A percentile compares a stretch with the other conserved stretches of the same genome.
phyloP scores from a whole-genome alignment of 768 basidiomycete genomes.

The Russula brevipes region DNA sequence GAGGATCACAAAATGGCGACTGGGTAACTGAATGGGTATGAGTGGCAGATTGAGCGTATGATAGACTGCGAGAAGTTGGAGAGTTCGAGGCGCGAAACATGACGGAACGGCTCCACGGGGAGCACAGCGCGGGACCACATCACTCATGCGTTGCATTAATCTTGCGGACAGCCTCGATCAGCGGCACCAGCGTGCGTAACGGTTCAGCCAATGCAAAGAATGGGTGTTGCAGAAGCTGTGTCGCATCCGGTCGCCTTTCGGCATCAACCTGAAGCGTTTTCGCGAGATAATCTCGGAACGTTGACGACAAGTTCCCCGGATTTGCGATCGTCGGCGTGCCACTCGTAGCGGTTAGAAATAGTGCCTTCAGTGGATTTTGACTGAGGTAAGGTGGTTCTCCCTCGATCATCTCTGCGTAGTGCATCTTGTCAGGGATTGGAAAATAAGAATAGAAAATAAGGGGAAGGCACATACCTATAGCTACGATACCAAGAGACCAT shows the following conservation, averaged over 20 bases:
- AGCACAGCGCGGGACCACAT: neutral
- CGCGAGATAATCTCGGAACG: constrained; percentile 86
- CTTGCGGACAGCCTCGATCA: constrained; percentile 89
- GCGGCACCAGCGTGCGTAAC: constrained; percentile 76
- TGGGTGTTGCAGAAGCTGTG: constrained; percentile 75
- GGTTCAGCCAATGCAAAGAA: constrained; percentile 90
- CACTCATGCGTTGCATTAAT: constrained; percentile 44
- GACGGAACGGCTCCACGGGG: too few species aligned
- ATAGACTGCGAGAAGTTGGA: too few species aligned
- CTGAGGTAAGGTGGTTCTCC: constrained; percentile 95
- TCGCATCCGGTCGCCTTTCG: constrained; percentile 86
- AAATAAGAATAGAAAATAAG: constrained; percentile 15
- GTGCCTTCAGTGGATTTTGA: constrained; percentile 91
- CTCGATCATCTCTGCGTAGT: constrained; percentile 84
- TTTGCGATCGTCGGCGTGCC: constrained; percentile 95
- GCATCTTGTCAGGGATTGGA: constrained; percentile 1
- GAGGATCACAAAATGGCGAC: too few species aligned
- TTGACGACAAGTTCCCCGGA: constrained; percentile 64
- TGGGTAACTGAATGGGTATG: too few species aligned
- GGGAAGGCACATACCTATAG: constrained; percentile 57
- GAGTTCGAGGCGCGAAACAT: too few species aligned
- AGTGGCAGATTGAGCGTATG: too few species aligned
- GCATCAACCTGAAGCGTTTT: constrained; percentile 91
- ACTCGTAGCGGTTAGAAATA: constrained; percentile 97
- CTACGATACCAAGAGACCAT: constrained; percentile 95